A percentile compares a stretch with the other conserved stretches of the same genome.
Conservation (phyloP, 169 alveolate species). For the Plasmodium knowlesi region DNA sequence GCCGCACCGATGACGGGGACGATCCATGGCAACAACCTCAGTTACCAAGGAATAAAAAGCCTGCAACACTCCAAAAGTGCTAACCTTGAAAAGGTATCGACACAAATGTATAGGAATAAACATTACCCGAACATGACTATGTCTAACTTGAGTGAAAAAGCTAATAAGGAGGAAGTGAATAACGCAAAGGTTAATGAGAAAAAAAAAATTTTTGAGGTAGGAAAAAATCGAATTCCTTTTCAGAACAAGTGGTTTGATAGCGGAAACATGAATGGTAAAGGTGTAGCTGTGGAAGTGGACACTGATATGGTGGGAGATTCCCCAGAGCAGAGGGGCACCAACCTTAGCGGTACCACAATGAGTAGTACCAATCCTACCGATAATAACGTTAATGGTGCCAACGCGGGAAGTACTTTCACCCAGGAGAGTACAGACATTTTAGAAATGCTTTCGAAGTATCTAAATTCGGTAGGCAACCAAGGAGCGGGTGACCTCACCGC, state of each 20-base stretch:
- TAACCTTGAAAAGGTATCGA: neutral
- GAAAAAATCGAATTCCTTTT: neutral
- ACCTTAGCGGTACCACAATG: neutral
- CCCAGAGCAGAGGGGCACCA: neutral
- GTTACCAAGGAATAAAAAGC: neutral
- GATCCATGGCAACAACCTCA: neutral
- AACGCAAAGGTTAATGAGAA: neutral
- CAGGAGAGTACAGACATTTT: neutral
- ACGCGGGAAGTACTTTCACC: neutral
- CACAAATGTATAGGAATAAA: neutral
- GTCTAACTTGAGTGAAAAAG: neutral
- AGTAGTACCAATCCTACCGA: neutral
- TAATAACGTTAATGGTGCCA: neutral
- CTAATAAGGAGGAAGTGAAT: neutral
- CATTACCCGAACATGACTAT: neutral
- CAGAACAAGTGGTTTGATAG: neutral
- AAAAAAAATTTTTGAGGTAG: neutral
- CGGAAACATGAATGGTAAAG: neutral
- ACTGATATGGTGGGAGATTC: neutral
- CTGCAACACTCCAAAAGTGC: neutral
- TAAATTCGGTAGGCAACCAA: neutral
- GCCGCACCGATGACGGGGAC: neutral
- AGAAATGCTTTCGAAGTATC: neutral
- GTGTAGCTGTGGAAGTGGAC: neutral
- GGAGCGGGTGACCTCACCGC: neutral